Conservation (phyloP, 2,329 filamentous ascomycete genomes). For the Fusarium xyrophilum region DNA sequence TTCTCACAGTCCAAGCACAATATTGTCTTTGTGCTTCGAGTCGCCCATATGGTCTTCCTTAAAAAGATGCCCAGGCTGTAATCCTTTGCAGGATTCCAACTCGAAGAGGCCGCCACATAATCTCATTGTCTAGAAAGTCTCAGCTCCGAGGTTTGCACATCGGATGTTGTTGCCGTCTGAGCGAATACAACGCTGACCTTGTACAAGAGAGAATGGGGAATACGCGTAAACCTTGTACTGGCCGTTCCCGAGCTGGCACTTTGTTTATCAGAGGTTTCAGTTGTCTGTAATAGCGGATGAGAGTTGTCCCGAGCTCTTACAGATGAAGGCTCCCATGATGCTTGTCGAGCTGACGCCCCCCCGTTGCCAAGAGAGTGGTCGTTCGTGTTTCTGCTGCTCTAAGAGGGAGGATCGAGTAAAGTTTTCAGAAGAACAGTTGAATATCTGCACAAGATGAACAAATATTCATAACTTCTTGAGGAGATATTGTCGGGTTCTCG, state of each 20-base stretch:
- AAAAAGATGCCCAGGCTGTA: background rate
- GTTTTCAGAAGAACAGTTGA: background rate
- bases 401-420: background rate
- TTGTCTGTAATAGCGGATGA: background rate
- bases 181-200: background rate
- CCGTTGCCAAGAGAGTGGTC: background rate
- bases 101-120: background rate
- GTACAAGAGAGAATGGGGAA: background rate
- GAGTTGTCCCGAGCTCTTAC: background rate
- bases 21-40: background rate
- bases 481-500: slow-evolving; percentile 1
- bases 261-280: too few species aligned
- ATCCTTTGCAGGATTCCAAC: background rate
- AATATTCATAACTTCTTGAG: background rate
- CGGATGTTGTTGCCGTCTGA: background rate
- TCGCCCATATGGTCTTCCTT: background rate
- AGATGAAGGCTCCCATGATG: background rate
- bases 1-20: background rate
- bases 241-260: background rate
- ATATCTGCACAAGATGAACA: background rate
- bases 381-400: too few species aligned
- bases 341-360: background rate
- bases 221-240: background rate
- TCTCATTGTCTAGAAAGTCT: background rate
- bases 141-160: background rate